Base-by-base conservation (phyloP, 371 early-diverging fungal species). In the Dichotomocladium elegans region DNA sequence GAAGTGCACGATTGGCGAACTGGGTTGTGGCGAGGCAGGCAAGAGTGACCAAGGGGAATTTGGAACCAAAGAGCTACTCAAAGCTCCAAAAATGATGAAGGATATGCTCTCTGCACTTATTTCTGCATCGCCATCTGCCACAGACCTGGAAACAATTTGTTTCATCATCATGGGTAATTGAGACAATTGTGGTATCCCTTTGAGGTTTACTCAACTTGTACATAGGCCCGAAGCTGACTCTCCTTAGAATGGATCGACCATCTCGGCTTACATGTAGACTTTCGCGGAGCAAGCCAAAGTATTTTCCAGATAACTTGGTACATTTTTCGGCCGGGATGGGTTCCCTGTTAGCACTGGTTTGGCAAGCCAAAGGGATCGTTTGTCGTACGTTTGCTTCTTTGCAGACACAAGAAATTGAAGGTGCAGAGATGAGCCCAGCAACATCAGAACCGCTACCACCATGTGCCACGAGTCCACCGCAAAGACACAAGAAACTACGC, bases 151-250 rank as follows among this genome's bases (percentile, higher is more conserved):
- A 6, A 33, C 21, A n/a, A 11, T 48, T 21, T 31, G 33, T 35
- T 48, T 48, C 34, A 31, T 48, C 14, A 48, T 48, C 17, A 48
- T 48, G 49, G 49, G 49, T 48, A 48, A 15, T 3, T 48, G n/a
- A n/a, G n/a, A n/a, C n/a, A 34, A 29, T 14, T 41, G 8, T 11
- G 17, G 9, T 8, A n/a, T 9, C 30, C 7, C 17, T 33, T 14
- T 19, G 5, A 9, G 19, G 12, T 29, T n/a, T 31, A n/a, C 8
- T 47, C 28, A 47, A 14, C 48, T 28, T 17, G 33, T 47, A 47
- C 17, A 28, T 47, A 48, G 49, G 49, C 22, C 22, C 26, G 33
- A 48, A 48, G n/a, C 34, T 48, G 14, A 17, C 19, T 4, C 19
- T 31, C 4, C 3, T 48, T 3, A 17, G 10, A 9, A 28, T 48